Conservation (phyloP, 176 grass and related monocot genomes). For the Calamus simplicifolius region DNA sequence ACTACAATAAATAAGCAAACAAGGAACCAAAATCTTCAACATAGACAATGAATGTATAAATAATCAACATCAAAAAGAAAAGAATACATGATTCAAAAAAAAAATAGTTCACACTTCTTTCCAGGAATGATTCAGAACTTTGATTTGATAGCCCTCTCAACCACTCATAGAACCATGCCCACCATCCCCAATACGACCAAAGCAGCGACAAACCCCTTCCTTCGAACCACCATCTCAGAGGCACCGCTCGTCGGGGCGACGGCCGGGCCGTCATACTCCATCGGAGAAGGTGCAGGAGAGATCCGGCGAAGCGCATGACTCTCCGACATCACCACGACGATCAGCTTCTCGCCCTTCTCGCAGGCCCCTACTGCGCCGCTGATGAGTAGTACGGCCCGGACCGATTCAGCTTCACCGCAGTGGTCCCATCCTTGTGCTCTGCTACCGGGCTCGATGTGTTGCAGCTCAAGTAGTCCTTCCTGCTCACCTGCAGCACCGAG, state of each 20-base stretch:
- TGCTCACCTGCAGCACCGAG: slow-evolving; percentile 38
- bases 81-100: too few species aligned
- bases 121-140: slow-evolving; percentile 2
- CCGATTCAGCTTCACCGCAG: slow-evolving; percentile 5
- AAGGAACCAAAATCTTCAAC: too few species aligned
- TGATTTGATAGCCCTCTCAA: slow-evolving; percentile 46
- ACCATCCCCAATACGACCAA: background rate
- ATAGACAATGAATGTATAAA: too few species aligned
- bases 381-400: slow-evolving; percentile 29
- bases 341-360: slow-evolving; percentile 22
- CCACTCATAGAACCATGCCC: background rate
- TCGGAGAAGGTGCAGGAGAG: background rate
- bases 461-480: slow-evolving; percentile 34
- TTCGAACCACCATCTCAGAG: background rate
- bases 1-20: too few species aligned
- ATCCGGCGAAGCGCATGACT: slow-evolving; percentile 6
- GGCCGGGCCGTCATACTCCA: slow-evolving; percentile 11
- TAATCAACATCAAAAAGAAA: too few species aligned
- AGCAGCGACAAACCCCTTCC: background rate
- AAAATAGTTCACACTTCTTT: too few species aligned
- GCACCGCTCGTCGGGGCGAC: slow-evolving; percentile 9
- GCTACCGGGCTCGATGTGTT: slow-evolving; percentile 27
- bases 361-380: slow-evolving; percentile 13
- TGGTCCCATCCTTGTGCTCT: slow-evolving; percentile 18
- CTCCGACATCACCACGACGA: slow-evolving; percentile 32